A percentile compares a stretch with the other conserved stretches of the same genome.
These are phyloP conservation scores for Lepidium sativum DNA, from an alignment of 345 rosid genomes.

Conservation along the genomic window DNA sequence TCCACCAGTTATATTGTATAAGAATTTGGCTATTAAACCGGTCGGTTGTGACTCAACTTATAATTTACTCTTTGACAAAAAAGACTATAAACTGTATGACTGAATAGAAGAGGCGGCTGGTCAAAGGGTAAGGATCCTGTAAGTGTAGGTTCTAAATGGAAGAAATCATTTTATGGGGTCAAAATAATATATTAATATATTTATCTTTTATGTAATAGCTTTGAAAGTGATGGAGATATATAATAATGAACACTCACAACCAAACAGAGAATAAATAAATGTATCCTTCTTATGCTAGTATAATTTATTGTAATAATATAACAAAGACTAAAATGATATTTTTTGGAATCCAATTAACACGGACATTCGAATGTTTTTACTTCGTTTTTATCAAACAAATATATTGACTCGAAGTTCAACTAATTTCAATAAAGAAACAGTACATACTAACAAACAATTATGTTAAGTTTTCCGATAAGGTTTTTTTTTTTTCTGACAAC, in stretches of 20 bases:
- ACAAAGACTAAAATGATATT: neutral
- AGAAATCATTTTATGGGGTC: neutral
- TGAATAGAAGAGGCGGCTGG: neutral
- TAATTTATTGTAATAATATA: too few species aligned
- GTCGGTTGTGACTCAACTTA: too few species aligned
- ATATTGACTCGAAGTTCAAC: too few species aligned
- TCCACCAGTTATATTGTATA: too few species aligned
- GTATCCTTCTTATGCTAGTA: neutral
- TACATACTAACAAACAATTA: too few species aligned
- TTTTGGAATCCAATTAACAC: neutral
- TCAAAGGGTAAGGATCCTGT: neutral
- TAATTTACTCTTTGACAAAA: too few species aligned
- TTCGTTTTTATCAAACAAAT: too few species aligned
- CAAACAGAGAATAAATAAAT: neutral
- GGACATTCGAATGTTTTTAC: neutral
- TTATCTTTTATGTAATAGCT: neutral
- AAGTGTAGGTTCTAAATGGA: neutral
- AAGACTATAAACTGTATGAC: neutral
- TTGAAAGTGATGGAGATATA: constrained; percentile 7
- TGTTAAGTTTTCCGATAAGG: too few species aligned
- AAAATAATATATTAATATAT: neutral
- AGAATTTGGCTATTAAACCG: too few species aligned
- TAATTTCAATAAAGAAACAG: too few species aligned
- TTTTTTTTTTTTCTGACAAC: too few species aligned
- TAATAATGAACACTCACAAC: neutral